These are phyloP conservation scores for Fusarium udum DNA, from an alignment of 2,329 filamentous ascomycete species.

Conservation along the genomic window DNA sequence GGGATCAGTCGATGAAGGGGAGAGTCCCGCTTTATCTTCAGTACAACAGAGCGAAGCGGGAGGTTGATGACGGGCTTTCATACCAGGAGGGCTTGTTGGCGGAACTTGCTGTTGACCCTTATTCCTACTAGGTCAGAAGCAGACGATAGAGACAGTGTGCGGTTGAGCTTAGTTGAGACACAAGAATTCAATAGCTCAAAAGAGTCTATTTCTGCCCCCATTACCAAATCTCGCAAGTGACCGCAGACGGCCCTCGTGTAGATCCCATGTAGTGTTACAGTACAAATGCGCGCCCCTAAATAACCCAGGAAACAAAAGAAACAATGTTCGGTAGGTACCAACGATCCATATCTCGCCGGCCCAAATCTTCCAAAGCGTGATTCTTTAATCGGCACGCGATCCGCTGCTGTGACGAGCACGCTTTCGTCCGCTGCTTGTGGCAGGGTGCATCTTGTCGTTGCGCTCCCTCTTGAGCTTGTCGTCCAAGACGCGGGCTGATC, in stretches of 20 bases:
- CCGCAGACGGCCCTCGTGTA: neutral
- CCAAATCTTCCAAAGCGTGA: neutral
- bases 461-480: slow-evolving; percentile 73
- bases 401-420: slow-evolving; percentile 63
- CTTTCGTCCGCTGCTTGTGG: slow-evolving; percentile 62
- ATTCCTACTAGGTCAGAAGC: neutral
- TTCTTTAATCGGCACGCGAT: slow-evolving; percentile 27
- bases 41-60: neutral
- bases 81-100: neutral
- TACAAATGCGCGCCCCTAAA: neutral
- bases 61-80: neutral
- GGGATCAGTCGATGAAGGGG: neutral
- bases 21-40: neutral
- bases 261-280: neutral
- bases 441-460: slow-evolving; percentile 67
- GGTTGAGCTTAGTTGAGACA: neutral
- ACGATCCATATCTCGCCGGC: neutral
- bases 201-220: neutral
- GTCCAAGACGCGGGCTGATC: slow-evolving; percentile 68
- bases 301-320: slow-evolving; percentile 19
- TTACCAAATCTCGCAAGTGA: neutral
- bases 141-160: neutral
- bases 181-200: neutral
- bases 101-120: neutral
- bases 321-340: neutral